phyloP scores from a whole-genome alignment of 2,329 filamentous ascomycete species.

The Stagonosporopsis rhizophila region DNA sequence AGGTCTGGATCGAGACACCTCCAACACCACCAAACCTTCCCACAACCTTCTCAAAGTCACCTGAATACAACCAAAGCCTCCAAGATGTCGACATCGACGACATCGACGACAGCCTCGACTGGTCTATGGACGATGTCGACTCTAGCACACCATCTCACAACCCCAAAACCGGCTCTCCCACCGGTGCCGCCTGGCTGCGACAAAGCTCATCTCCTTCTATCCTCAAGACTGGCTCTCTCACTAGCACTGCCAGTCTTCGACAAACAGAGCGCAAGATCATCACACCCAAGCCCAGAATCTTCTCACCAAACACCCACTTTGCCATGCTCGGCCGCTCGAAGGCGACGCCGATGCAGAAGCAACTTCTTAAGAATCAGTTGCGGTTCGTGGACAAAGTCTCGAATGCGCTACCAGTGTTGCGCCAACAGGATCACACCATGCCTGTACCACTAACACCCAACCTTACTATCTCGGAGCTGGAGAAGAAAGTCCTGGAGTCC shows the following conservation, averaged over 20 bases:
- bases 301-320: neutral
- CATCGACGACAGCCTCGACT: constrained; percentile 21
- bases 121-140: constrained; percentile 26
- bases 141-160: constrained; percentile 23
- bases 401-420: neutral
- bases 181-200: neutral
- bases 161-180: constrained; percentile 15
- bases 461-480: neutral
- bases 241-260: neutral
- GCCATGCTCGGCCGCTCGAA: neutral
- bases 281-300: neutral
- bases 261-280: neutral
- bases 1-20: neutral
- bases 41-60: neutral
- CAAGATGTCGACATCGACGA: constrained; percentile 17
- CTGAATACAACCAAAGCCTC: neutral
- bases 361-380: constrained; percentile 13
- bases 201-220: neutral
- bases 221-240: too few species aligned
- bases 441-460: neutral
- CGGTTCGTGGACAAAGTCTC: constrained; percentile 1
- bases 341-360: constrained; percentile 3
- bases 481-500: neutral
- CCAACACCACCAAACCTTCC: neutral
- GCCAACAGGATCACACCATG: constrained; percentile 1